phyloP scores from a whole-genome alignment of 805 yeast species.

The Suhomyces xylopsoci region DNA sequence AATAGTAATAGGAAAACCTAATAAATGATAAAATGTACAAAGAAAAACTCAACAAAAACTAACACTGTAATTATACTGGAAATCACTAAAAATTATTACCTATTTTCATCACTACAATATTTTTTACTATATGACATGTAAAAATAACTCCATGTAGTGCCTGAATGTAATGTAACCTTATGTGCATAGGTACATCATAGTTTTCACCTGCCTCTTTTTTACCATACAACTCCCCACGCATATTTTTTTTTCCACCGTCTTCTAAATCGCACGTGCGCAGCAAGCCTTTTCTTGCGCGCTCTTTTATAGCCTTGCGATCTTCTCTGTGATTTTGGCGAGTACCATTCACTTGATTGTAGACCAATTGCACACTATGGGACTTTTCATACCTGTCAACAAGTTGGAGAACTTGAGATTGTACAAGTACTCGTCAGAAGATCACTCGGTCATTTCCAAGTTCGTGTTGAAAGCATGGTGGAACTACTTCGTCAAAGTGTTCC shows the following conservation, averaged over 20 bases:
- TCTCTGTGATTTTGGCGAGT: not conserved
- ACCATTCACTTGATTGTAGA: not conserved
- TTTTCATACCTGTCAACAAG: conserved; percentile 54
- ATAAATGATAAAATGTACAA: not conserved
- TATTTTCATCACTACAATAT: too few relatives aligned
- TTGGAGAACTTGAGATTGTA: conserved; percentile 54
- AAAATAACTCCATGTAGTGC: too few relatives aligned
- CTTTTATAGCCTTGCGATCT: not conserved
- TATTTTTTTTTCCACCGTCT: not conserved
- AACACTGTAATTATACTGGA: too few relatives aligned
- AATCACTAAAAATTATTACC: too few relatives aligned
- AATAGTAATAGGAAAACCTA: not conserved
- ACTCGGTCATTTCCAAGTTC: conserved; percentile 70
- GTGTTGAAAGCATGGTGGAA: conserved; percentile 82
- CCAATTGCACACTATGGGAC: conserved; percentile 48
- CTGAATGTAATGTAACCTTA: too few relatives aligned
- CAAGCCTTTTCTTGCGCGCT: not conserved
- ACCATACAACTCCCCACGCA: not conserved
- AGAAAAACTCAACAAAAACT: not conserved
- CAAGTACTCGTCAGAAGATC: conserved; percentile 75
- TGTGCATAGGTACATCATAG: too few relatives aligned
- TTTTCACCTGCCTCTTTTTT: too few relatives aligned
- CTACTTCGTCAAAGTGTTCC: conserved; percentile 69
- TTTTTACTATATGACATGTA: too few relatives aligned
- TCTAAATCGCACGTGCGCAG: not conserved